A percentile compares a stretch with the other conserved stretches of the same genome.
Evolutionary conservation across 805 yeast genomes (phyloP).

Genomic region (Torulaspora microellipsoides): DNA sequence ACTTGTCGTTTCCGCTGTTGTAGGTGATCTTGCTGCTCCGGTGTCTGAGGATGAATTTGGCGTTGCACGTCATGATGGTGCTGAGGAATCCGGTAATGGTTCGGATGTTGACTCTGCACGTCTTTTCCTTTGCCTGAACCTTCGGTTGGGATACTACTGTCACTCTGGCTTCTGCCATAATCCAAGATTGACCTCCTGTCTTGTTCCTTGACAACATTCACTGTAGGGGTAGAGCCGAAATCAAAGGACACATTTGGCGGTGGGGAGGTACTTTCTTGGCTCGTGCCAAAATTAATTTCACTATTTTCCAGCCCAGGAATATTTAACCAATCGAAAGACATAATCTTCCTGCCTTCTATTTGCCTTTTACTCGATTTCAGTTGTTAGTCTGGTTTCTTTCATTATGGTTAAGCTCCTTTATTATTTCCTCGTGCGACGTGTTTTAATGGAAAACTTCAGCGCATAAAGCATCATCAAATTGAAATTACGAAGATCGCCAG

Average conservation of each 20-base stretch:
- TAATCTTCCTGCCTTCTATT: conserved; percentile 12
- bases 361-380: no score
- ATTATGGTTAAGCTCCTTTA: no score
- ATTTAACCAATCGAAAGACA: conserved; percentile 53
- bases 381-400: no score
- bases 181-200: not conserved
- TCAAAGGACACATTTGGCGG: conserved; percentile 55
- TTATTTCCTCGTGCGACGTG: no score
- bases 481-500: no score
- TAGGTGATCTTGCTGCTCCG: not conserved
- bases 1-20: not conserved
- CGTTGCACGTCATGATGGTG: conserved; percentile 5
- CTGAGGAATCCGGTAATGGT: not conserved
- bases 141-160: not conserved
- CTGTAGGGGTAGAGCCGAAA: conserved; percentile 6
- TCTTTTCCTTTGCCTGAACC: not conserved
- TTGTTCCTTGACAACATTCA: not conserved
- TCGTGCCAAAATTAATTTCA: conserved; percentile 19
- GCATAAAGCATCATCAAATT: no score
- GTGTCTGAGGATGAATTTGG: conserved; percentile 9
- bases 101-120: not conserved
- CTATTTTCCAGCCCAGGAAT: conserved; percentile 36
- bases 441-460: no score
- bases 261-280: conserved; percentile 22
- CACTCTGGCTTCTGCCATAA: not conserved